Base-by-base conservation (phyloP, 768 basidiomycete species). In the Tulasnella sp. region DNA sequence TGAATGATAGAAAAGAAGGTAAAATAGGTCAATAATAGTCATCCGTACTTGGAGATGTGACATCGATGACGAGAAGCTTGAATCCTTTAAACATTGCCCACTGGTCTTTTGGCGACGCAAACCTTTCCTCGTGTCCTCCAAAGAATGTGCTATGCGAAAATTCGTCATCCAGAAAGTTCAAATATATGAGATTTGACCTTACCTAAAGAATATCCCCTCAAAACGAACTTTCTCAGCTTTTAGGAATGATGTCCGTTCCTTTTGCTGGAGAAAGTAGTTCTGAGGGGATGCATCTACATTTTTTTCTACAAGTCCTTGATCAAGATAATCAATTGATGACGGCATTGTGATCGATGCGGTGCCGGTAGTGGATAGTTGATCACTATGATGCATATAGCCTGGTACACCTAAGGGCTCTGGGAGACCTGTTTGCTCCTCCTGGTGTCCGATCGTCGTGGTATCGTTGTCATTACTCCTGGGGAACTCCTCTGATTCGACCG, bases 21-120 rank as follows among this genome's bases (percentile, higher is more conserved):
- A n/a, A n/a, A n/a, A n/a, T n/a, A n/a, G n/a, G n/a, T n/a, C n/a
- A n/a, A n/a, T n/a, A n/a, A n/a, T n/a, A n/a, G n/a, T n/a, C n/a
- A n/a, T n/a, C n/a, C n/a, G n/a, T n/a, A n/a, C n/a, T n/a, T n/a
- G n/a, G n/a, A n/a, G n/a, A n/a, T n/a, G n/a, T n/a, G n/a, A n/a
- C n/a, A 31, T 29, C 43, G 48, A 62, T 61, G 16, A 63, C 53
- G 25, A 56, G 55, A 55, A 86, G 72, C 13, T 64, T 62, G 58
- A 84, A 84, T 57, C 75, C 77, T 58, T 72, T 83, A 67, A 86
- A 88, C 78, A 81, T 86, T 1, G 73, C 70, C 57, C 78, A 78
- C 61, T 87, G 86, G 61, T 85, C 78, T 56, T 65, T 72, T 3
- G 85, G 83, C 15, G 82, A 79, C 13, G 80, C 82, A 59, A 76